Evolutionary conservation across 1,284 basidiomycete species (phyloP), one percentile per base, ranked within the genome.

Genomic region (Ceratorhiza oryzae-sativae): DNA sequence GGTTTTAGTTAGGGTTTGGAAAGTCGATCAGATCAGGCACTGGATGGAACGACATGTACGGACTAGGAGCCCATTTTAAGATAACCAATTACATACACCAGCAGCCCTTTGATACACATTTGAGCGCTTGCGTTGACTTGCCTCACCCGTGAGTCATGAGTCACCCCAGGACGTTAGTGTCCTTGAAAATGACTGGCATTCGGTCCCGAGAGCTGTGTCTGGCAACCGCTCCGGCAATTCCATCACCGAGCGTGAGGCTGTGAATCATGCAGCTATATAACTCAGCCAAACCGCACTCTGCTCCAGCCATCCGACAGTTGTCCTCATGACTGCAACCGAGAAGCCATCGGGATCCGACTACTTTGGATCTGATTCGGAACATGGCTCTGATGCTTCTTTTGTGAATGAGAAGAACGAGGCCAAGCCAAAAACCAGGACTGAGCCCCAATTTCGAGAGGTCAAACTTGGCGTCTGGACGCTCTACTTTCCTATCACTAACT

Each of bases 401-500:
- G 23, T 48, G 23, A 60, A 60, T 30, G 68, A 60, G 9, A 71
- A 71, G 41, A 3, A 55, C 3, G 15, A 45, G 3, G 34, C 39
- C 23, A 32, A 60, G 13, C 23, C 56, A 18, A 58, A 20, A 2
- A 49, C 59, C 18, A 30, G 41, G 2, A 20, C 56, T 18, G 10
- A 45, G 32, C 56, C 15, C 23, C 32, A 46, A 30, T 71, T 60
- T 41, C 67, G 67, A 30, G 67, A 70, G 32, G 42, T 39, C 30
- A 53, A 48, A 30, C 42, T 58, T 3, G 67, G 67, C 15, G n/a
- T 70, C 25, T 70, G 67, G 67, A 58, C 67, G n/a, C 53, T 70
- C 13, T 70, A 70, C 27, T 70, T 46, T 18, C 67, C 67, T 15
- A 34, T 70, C 18, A 70, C 67, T 27, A 39, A 48, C 27, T 70